Base-by-base conservation (phyloP, 805 yeast species). In the Cyberlindnera bimundalis region DNA sequence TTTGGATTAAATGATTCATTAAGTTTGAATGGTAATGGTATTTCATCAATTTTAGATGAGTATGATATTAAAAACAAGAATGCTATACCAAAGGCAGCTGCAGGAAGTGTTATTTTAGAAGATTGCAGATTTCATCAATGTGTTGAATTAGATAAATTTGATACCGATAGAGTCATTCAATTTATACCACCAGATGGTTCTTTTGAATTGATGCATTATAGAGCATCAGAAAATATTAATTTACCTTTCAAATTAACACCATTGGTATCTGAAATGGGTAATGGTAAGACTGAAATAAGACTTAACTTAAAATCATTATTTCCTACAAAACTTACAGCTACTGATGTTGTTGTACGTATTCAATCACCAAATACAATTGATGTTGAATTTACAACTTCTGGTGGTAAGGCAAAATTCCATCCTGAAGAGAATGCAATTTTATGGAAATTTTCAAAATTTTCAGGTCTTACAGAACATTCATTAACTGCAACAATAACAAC, bases 141-240 rank as follows among this genome's bases (percentile, higher is more conserved):
- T 61, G 96, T 88, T 19, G 78, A 81, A 46, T 67, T 87, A 41
- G 76, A 76, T 43, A 74, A 76, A 50, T 86, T 82, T 60, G 88
- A 84, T 46, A 57, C 69, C 16, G 79, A 81, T 19, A 67, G 84
- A 29, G 65, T 76, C 18, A 82, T 89, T 43, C 76, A 73, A 33
- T 88, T 89, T 49, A 68, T 80, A 11, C 96, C 96, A 3, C 96
- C 96, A 2, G 96, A 88, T 62, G 95, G 95, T 1, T 77, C 79
- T 37, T 85, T 87, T 58, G 91, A 87, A 60, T 71, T 89, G 45
- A 81, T 89, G 90, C 70, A 77, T 26, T 89, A 88, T 62, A 68
- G 81, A 41, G 72, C 75, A 2, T 62, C 68, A 1, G 77, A 78
- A 32, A 77, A 79, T 48, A 65, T 84, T 44, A 76, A 75, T 36